Evolutionary conservation across 1,139 yeast species (phyloP), one percentile per base, ranked within the genome.

Genomic region (Diutina rugosa): DNA sequence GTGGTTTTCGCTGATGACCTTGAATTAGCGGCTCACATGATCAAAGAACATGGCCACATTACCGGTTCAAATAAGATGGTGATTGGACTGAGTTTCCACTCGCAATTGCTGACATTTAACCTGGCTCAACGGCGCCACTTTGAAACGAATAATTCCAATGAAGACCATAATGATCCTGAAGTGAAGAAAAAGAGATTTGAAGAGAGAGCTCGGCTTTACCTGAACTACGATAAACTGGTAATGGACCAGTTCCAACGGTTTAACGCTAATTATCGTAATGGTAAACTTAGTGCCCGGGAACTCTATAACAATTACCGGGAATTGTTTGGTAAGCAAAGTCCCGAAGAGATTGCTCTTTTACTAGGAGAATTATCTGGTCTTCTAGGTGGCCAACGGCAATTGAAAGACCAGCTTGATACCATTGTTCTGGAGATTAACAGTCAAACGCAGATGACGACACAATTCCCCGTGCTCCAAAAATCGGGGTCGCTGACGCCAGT

Each of bases 1-100:
- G 95, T 95, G 45, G 99, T 93, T 1, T 93, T 93, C 66, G 79
- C 85, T 38, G 93, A 90, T 61, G 95, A 89, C 58, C 72, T 90
- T 60, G 98, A 90, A 63, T 73, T 93, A 56, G 85, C 89, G 56
- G 95, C 95, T 1, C 99, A 93, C 68, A 85, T 90, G 85, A 72
- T 90, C 56, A 82, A 83, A 61, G 93, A 87, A 61, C 99, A 93
- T 69, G 86, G 91, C 4, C 80, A 81, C 3, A 62, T 62, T 32
- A 78, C 81, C n/a, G 78, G 79, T 1, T 77, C 76, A 55, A 73
- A 72, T 48, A 73, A 74, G 54, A 63, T 76, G 29, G 72, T 78
- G 0, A 68, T 77, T 56, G 81, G 81, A 1, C 69, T 77, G 2
- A 67, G 76, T 45, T 86, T 81, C 65, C 87, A 84, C 56, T 82